A percentile compares a stretch with the other conserved stretches of the same genome.
phyloP scores from a whole-genome alignment of 257 asterid genomes.

The Primulina huaijiensis region DNA sequence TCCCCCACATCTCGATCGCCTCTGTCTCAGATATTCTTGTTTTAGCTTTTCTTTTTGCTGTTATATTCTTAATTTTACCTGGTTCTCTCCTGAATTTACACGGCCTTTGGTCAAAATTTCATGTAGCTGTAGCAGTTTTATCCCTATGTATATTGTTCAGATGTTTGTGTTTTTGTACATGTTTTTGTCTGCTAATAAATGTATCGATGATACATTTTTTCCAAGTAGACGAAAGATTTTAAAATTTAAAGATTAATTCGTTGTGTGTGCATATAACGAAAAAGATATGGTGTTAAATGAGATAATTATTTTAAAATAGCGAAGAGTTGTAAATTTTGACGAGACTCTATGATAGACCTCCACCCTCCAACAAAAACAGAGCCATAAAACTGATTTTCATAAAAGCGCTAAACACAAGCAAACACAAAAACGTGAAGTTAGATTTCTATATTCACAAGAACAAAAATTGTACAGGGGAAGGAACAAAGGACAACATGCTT shows the following conservation, averaged over 20 bases:
- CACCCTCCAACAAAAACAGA: neutral
- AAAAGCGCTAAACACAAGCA: too few species aligned
- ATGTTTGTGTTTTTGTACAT: too few species aligned
- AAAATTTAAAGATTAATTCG: neutral
- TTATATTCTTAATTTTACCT: neutral
- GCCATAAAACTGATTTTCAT: neutral
- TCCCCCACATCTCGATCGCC: slow-evolving; percentile 29
- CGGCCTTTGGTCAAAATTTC: slow-evolving; percentile 6
- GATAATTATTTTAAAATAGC: too few species aligned
- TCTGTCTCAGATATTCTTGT: slow-evolving; percentile 40
- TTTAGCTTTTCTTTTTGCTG: slow-evolving; percentile 26
- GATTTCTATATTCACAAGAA: slow-evolving; percentile 46
- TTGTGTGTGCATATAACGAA: neutral
- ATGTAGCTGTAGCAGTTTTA: neutral
- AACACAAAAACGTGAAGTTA: neutral
- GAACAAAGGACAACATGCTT: slow-evolving; percentile 66
- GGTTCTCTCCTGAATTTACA: neutral
- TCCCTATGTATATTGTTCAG: neutral
- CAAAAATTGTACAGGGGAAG: slow-evolving; percentile 53
- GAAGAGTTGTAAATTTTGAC: too few species aligned
- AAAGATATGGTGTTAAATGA: neutral
- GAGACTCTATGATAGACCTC: too few species aligned
- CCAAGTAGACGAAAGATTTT: too few species aligned
- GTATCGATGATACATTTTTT: neutral
- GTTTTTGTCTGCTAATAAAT: too few species aligned